Conservation (phyloP, 176 grass and related monocot genomes). For the Lolium multiflorum region DNA sequence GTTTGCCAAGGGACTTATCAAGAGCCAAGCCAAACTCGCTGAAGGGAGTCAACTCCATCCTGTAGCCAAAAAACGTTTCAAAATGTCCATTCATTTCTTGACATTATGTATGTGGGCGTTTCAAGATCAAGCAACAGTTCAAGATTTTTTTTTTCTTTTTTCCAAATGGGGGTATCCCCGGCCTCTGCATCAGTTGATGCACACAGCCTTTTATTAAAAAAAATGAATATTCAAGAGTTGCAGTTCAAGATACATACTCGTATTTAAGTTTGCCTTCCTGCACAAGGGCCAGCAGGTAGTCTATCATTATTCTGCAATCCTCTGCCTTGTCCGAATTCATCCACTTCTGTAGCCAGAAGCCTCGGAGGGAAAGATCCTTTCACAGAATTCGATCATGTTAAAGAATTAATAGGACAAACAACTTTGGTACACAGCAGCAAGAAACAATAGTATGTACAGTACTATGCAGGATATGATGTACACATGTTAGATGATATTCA, state of each 20-base stretch:
- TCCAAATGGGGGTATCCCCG: too few species aligned
- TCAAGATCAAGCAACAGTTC: neutral
- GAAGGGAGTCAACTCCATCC: constrained; percentile 78
- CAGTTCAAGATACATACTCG: constrained; percentile 54
- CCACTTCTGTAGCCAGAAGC: constrained; percentile 88
- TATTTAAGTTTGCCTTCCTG: constrained; percentile 76
- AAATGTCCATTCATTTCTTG: neutral
- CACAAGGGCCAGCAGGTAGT: constrained; percentile 71
- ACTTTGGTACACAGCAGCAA: neutral
- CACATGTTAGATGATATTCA: neutral
- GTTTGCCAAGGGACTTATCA: constrained; percentile 79
- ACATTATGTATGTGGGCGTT: neutral
- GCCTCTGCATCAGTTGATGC: too few species aligned
- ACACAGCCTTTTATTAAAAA: too few species aligned
- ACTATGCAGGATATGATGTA: too few species aligned
- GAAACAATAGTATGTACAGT: neutral
- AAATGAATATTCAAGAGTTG: too few species aligned
- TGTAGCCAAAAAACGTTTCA: constrained; percentile 42
- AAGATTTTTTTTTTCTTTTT: too few species aligned
- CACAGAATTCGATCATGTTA: constrained; percentile 12
- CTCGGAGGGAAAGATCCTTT: constrained; percentile 75
- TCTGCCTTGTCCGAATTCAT: constrained; percentile 68
- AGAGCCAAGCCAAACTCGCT: constrained; percentile 69
- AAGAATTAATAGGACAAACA: neutral
- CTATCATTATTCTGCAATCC: constrained; percentile 66